Evolutionary conservation across 306 rosid species (phyloP), one percentile per base, ranked within the genome.

Genomic region (Astragalus membranaceus): DNA sequence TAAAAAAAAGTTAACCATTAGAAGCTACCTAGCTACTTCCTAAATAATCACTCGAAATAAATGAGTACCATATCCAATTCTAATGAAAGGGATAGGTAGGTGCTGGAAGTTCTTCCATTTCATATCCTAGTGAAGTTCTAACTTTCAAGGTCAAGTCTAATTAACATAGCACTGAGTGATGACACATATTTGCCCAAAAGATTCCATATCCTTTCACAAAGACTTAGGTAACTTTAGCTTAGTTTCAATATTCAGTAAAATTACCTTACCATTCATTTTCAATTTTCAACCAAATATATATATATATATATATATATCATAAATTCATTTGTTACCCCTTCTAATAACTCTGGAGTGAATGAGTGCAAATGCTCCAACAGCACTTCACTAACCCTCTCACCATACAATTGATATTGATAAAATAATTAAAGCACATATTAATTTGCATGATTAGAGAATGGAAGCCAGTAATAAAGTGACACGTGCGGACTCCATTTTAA

Each of bases 401-500:
- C 59, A 29, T 26, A 59, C 17, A 68, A n/a, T n/a, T n/a, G n/a
- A n/a, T n/a, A 47, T 16, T 20, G 4, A 61, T 44, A 14, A 43
- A 2, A 23, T 23, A 23, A 3, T 26, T 26, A 26, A 49, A 32
- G 5, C 8, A 59, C n/a, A 33, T 12, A 47, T 16, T 72, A 9
- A 79, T 47, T 44, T 35, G 53, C 69, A 39, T 53, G 67, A 70
- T 6, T 8, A 30, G 58, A 32, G 60, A 23, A 33, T 10, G 6
- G 1, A 16, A 44, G 14, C 83, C 82, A 81, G 10, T 80, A 3
- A 73, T 1, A 10, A 44, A 6, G 4, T 6, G 84, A 86, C 90
- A 82, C 85, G 84, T 81, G 82, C 74, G 32, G 30, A 33, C 26
- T 64, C 79, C 62, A 57, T 77, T 73, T 81, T 77, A 77, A 84